Percentiles rank a stretch among this genome's conserved stretches.
Evolutionary conservation across 768 basidiomycete genomes (phyloP).

Genomic region (Kwoniella heveanensis): DNA sequence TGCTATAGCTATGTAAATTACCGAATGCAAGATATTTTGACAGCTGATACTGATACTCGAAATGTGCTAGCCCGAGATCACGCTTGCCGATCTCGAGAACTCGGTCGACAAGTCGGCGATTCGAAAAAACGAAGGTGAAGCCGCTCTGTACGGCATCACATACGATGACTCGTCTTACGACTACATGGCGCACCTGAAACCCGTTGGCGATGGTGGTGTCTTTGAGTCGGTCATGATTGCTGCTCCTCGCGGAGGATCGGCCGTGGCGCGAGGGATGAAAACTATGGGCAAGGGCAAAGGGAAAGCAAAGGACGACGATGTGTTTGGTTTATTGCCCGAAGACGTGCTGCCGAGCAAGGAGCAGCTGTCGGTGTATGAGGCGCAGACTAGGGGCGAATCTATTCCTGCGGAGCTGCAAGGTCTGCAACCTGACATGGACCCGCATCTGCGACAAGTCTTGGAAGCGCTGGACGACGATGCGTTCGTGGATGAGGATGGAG

Average conservation of each 20-base stretch:
- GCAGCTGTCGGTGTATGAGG: constrained; percentile 64
- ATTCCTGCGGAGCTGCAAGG: constrained; percentile 82
- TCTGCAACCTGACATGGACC: constrained; percentile 94
- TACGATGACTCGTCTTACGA: constrained; percentile 96
- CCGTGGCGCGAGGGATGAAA: constrained; percentile 45
- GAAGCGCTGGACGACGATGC: constrained; percentile 96
- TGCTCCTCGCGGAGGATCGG: constrained; percentile 44
- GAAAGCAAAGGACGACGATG: constrained; percentile 56
- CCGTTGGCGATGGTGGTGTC: constrained; percentile 73
- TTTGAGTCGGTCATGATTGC: constrained; percentile 57
- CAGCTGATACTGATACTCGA: neutral
- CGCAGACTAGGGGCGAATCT: constrained; percentile 65
- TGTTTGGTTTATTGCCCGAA: constrained; percentile 34
- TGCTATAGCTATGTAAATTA: too few species aligned
- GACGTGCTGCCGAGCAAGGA: constrained; percentile 61
- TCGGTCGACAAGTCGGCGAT: constrained; percentile 59
- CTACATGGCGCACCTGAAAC: constrained; percentile 94
- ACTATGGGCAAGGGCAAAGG: constrained; percentile 56
- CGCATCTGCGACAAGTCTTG: constrained; percentile 84
- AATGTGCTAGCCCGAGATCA: constrained; percentile 62
- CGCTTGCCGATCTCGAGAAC: constrained; percentile 75
- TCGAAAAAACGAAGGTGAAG: constrained; percentile 75
- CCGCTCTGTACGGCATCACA: constrained; percentile 82
- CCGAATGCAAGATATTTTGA: neutral
- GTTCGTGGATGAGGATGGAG: constrained; percentile 64